Base-by-base conservation (phyloP, 352 stramenopile species). In the Phytophthora nicotianae region DNA sequence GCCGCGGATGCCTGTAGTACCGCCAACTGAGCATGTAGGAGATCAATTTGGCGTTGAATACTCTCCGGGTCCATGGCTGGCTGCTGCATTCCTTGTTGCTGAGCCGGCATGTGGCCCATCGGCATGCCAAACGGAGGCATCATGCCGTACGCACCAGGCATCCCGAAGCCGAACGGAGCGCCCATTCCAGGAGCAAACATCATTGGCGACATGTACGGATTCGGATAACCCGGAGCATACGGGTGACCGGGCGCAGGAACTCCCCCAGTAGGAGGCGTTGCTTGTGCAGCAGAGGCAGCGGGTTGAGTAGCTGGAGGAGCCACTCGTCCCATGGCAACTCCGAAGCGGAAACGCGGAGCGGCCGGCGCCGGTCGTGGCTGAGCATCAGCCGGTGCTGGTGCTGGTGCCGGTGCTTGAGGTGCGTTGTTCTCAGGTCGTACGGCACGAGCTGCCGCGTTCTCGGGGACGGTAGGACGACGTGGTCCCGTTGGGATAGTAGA, bases 401-500 rank as follows among this genome's bases (percentile, higher is more conserved):
- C 45, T 11, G 45, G 52, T 41, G 68, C 58, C 50, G 64, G 24
- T 40, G 50, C 48, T 62, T 45, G 47, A 13, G 46, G 48, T 37
- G 33, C 51, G 43, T 69, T 58, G 17, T 68, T 68, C 49, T 59
- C 68, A 20, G 70, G 58, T 53, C 54, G 53, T 53, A 50, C 62
- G 41, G 42, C 65, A 52, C 55, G 54, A 60, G 68, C 29, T 16
- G 59, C 50, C 29, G 72, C 50, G 27, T 58, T 66, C 19, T 75
- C 61, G 3, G 68, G 56, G 54, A 77, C 62, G 82, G 78, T 60
- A 1, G 78, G 73, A 14, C 71, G 81, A 55, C 67, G 67, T 11
- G 73, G 72, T 17, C 79, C 79, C 5, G 83, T 91, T 11, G 91
- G 89, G 72, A 99, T 99, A 21, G 97, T 96, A 3, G 90, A 90